Evolutionary conservation across 306 rosid species (phyloP).

Genomic region (Prunus armeniaca): DNA sequence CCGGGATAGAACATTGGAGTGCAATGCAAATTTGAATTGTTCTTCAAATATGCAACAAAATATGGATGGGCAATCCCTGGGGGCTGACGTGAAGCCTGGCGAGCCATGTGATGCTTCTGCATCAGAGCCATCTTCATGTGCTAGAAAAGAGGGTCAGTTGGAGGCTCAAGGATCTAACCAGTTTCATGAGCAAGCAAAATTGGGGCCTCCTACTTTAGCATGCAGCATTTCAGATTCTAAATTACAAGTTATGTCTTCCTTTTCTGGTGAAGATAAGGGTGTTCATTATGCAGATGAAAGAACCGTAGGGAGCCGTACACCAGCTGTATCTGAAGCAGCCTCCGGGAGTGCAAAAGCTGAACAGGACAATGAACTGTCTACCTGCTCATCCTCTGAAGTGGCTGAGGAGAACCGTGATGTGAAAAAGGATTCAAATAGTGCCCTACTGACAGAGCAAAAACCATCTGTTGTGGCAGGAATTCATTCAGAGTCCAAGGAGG

Average conservation of each 20-base stretch:
- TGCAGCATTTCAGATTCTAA: slow-evolving; percentile 34
- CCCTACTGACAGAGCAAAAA: slow-evolving; percentile 17
- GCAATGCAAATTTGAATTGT: slow-evolving; percentile 19
- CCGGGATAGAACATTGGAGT: slow-evolving; percentile 20
- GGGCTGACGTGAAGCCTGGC: slow-evolving; percentile 28
- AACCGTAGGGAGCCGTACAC: slow-evolving; percentile 28
- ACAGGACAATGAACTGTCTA: slow-evolving; percentile 45
- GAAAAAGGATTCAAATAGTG: slow-evolving; percentile 17
- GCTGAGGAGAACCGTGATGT: slow-evolving; percentile 31
- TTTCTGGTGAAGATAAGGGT: slow-evolving; percentile 42
- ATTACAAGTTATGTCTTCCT: slow-evolving; percentile 20
- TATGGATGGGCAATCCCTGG: slow-evolving; percentile 13
- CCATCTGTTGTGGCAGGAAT: slow-evolving; percentile 16
- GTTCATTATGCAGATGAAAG: slow-evolving; percentile 35
- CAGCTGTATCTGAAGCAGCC: slow-evolving; percentile 36
- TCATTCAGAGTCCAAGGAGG: slow-evolving; percentile 18
- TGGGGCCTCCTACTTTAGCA: slow-evolving; percentile 21
- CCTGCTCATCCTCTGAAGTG: slow-evolving; percentile 45
- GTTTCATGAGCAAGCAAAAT: slow-evolving; percentile 38
- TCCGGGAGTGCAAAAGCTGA: slow-evolving; percentile 37
- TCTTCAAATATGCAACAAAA: slow-evolving; percentile 30
- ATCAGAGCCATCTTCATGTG: slow-evolving; percentile 14
- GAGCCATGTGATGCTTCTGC: slow-evolving; percentile 25
- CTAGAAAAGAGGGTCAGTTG: slow-evolving; percentile 36
- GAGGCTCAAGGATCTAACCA: slow-evolving; percentile 39